These are phyloP conservation scores for Sporodiniella umbellata DNA, from an alignment of 371 early-diverging fungal species.

Conservation along the genomic window DNA sequence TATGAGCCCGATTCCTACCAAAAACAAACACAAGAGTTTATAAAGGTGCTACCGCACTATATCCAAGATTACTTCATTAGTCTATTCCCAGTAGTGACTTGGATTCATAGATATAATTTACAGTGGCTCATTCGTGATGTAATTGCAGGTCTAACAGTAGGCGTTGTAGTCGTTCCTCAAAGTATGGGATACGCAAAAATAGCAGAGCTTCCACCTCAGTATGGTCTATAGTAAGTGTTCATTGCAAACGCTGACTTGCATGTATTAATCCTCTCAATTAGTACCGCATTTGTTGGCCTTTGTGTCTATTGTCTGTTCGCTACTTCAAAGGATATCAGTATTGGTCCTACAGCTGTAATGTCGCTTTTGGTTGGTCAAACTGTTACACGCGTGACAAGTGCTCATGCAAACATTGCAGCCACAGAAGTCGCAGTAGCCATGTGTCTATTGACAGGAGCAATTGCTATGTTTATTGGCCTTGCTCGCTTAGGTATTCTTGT, in stretches of 20 bases:
- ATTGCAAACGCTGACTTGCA: background rate
- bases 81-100: conserved; percentile 64
- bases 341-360: conserved; percentile 91
- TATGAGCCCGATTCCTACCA: conserved; percentile 32
- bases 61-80: conserved; percentile 29
- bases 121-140: conserved; percentile 84
- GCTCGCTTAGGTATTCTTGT: conserved; percentile 80
- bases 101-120: conserved; percentile 75
- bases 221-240: conserved; percentile 77
- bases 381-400: conserved; percentile 40
- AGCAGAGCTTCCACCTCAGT: conserved; percentile 76
- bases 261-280: background rate
- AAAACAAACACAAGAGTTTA: conserved; percentile 25
- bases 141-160: conserved; percentile 89
- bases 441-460: conserved; percentile 58
- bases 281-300: conserved; percentile 70
- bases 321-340: conserved; percentile 84
- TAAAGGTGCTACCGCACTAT: conserved; percentile 25
- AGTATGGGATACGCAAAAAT: conserved; percentile 85
- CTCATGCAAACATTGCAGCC: conserved; percentile 31
- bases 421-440: conserved; percentile 54
- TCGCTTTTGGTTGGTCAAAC: conserved; percentile 75
- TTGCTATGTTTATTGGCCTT: conserved; percentile 70
- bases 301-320: conserved; percentile 79
- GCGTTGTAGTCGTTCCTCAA: conserved; percentile 85